Evolutionary conservation across 2,329 filamentous ascomycete species (phyloP).

Genomic region (Akanthomyces lecanii): DNA sequence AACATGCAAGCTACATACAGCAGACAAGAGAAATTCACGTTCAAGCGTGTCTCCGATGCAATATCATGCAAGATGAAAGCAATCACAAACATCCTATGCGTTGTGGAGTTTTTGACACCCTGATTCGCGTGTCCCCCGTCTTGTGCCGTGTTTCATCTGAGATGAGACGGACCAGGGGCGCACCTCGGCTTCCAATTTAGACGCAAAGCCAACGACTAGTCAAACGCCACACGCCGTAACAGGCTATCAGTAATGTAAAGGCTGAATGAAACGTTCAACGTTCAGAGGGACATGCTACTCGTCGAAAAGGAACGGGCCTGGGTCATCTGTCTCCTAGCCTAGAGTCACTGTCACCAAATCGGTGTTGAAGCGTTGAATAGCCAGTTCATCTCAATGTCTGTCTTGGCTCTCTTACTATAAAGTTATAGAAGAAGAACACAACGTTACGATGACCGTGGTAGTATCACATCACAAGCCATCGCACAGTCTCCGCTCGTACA

Average conservation of each 20-base stretch:
- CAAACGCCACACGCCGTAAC: no score
- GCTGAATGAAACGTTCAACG: no score
- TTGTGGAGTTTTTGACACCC: background rate
- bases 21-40: no score
- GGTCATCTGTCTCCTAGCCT: no score
- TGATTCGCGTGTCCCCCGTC: background rate
- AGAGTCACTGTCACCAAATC: no score
- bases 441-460: background rate
- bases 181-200: background rate
- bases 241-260: no score
- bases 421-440: background rate
- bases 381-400: background rate
- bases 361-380: no score
- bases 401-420: background rate
- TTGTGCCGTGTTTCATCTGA: constrained; percentile 12
- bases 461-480: background rate
- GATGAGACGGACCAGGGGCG: constrained; percentile 12
- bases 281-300: no score
- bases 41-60: no score
- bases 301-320: no score
- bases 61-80: background rate
- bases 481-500: background rate
- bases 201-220: no score
- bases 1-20: no score
- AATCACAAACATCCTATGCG: background rate